phyloP scores from a whole-genome alignment of 306 rosid species.

The Medicago arabica region DNA sequence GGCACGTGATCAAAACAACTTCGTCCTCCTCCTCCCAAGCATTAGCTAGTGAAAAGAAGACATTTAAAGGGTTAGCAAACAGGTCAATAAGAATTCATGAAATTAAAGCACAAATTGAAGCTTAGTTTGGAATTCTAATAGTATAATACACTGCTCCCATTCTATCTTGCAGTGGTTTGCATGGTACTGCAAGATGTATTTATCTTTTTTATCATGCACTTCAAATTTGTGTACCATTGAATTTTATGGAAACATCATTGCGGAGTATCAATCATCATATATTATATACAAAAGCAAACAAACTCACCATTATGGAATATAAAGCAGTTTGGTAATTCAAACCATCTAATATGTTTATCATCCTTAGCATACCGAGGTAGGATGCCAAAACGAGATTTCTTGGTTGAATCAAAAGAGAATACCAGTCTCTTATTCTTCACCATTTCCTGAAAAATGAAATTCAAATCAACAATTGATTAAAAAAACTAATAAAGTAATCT shows the following conservation, averaged over 20 bases:
- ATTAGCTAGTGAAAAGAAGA: slow-evolving; percentile 58
- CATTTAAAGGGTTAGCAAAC: slow-evolving; percentile 37
- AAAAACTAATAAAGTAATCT: background rate
- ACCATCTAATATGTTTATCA: slow-evolving; percentile 83
- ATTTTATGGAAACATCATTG: too few species aligned
- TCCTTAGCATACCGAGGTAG: slow-evolving; percentile 94
- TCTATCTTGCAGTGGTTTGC: background rate
- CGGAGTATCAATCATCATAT: background rate
- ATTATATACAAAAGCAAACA: slow-evolving; percentile 10
- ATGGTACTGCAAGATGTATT: too few species aligned
- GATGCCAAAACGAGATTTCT: slow-evolving; percentile 89
- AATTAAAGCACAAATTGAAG: slow-evolving; percentile 10
- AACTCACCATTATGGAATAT: slow-evolving; percentile 87
- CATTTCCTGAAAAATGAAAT: slow-evolving; percentile 79
- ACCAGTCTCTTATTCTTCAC: slow-evolving; percentile 80
- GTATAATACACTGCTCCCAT: background rate
- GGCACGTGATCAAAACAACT: slow-evolving; percentile 89
- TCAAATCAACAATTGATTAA: slow-evolving; percentile 28
- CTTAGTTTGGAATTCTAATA: slow-evolving; percentile 5
- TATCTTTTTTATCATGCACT: too few species aligned
- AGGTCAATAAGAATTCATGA: slow-evolving; percentile 19
- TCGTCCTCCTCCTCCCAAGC: slow-evolving; percentile 99
- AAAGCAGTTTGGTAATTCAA: slow-evolving; percentile 97
- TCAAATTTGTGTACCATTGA: too few species aligned
- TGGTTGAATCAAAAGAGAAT: slow-evolving; percentile 80